Conservation (phyloP, 2,329 filamentous ascomycete species). For the Hypocrella siamensis region DNA sequence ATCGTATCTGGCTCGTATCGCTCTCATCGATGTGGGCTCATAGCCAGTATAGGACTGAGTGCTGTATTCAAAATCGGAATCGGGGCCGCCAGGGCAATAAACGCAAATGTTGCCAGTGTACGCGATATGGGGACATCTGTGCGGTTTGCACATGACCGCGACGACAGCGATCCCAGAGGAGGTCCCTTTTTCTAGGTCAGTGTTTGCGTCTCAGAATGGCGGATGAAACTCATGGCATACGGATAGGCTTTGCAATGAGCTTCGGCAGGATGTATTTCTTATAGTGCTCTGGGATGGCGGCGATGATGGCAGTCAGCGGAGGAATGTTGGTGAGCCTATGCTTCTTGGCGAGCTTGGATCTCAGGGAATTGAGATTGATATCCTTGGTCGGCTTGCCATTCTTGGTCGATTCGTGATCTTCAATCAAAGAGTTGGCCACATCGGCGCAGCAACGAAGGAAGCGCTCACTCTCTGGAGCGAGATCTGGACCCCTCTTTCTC, state of each 20-base stretch:
- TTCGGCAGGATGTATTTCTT: slow-evolving; percentile 98
- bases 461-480: slow-evolving; percentile 85
- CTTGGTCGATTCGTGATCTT: slow-evolving; percentile 74
- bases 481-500: slow-evolving; percentile 56
- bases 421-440: slow-evolving; percentile 83
- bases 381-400: slow-evolving; percentile 66
- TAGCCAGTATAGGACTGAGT: slow-evolving; percentile 98
- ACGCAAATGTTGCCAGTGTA: slow-evolving; percentile 99
- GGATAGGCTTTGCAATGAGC: slow-evolving; percentile 90
- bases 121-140: slow-evolving; percentile 91
- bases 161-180: slow-evolving; percentile 96
- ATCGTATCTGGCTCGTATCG: slow-evolving; percentile 91
- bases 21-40: slow-evolving; percentile 95
- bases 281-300: slow-evolving; percentile 96
- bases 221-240: slow-evolving; percentile 24
- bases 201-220: not conserved
- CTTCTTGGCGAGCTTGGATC: slow-evolving; percentile 82
- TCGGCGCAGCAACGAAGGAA: slow-evolving; percentile 91
- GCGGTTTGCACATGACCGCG: slow-evolving; percentile 98
- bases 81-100: slow-evolving; percentile 92
- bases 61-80: slow-evolving; percentile 98
- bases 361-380: slow-evolving; percentile 80
- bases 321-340: slow-evolving; percentile 79
- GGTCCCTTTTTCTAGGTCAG: slow-evolving; percentile 45
- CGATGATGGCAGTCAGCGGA: slow-evolving; percentile 90